Evolutionary conservation across 164 flowering plant genomes (phyloP), one percentile per base, ranked within the genome.

Genomic region (Brasenia schreberi): DNA sequence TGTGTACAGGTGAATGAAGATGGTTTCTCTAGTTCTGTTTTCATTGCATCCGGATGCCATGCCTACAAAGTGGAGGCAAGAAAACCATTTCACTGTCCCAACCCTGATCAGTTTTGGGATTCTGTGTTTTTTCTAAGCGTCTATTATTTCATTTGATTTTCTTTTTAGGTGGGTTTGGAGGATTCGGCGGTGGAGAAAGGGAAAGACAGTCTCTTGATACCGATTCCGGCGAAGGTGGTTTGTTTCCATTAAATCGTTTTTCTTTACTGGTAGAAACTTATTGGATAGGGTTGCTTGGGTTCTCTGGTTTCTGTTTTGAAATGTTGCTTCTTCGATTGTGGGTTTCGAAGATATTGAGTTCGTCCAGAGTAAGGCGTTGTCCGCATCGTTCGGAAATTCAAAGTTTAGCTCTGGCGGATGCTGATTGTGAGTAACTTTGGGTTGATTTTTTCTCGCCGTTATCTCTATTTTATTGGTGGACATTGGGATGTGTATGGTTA

Each of bases 371-470:
- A 16, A 77, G 81, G 45, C 89, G 92, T 42, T 91, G 97, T 62
- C 93, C 96, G 42, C 95, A 91, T 80, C 86, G 90, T 17, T 77
- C 92, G 1, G 97, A 91, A 78, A 81, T 91, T 70, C 97, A 91
- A 71, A 91, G 89, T 70, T 64, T 91, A 19, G 84, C 70, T 59
- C 85, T 88, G 59, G 76, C 79, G 23, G 85, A 81, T 69, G 76
- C 75, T 64, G 88, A 85, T 43, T 72, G 92, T 90, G 73, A 77
- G 89, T 71, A 23, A 23, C 27, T 23, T 23, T 23, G 0, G 0
- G 0, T n/a, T n/a, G n/a, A n/a, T n/a, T n/a, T n/a, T n/a, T n/a
- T n/a, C n/a, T n/a, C n/a, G n/a, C n/a, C n/a, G n/a, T n/a, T n/a
- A n/a, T 23, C 27, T 23, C 27, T 23, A 23, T 23, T 23, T 23